Base-by-base conservation (phyloP, 352 stramenopile species). In the Phytopythium cucurbitacearum region DNA sequence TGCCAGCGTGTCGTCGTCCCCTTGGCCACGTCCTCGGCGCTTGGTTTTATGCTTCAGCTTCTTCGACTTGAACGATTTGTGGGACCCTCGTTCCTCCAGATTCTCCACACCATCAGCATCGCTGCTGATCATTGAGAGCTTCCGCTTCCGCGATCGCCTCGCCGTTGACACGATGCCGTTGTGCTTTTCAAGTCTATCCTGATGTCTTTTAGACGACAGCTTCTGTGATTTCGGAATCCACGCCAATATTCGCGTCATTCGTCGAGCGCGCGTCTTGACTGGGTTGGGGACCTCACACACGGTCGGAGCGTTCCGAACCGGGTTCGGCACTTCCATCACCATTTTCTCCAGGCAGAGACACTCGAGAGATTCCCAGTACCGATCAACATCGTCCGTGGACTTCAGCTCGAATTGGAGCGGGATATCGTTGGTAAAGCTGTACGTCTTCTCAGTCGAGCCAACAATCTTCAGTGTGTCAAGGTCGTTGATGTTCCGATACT, bases 291-390 rank as follows among this genome's bases (percentile, higher is more conserved):
- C 69, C 50, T 76, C 63, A 51, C 76, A 76, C 9, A 91, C 79
- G 0, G 56, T 49, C 10, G 76, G 72, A 13, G 76, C 79, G 42
- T 89, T 85, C 32, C 57, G 69, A 11, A 62, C 62, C 8, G 76
- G 77, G 13, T 73, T 75, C 34, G 65, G 56, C 9, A 91, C 76
- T 58, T 91, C 81, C 76, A 89, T 90, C 13, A 85, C 68, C 78
- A 94, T 86, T 40, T 85, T 62, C 55, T 94, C 84, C 3, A 92
- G 61, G 46, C 80, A 91, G 0, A 92, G 57, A 40, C 84, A 91
- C 51, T 94, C 77, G 0, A 94, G 60, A 9, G 81, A 72, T 53
- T 92, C 80, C 84, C 84, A 94, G 54, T 87, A 94, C 2, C 57
- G 60, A 50, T 82, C 67, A 7, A 91, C 64, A 28, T 90, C 69